phyloP scores from a whole-genome alignment of 1,139 yeast species.

The Yamadazyma triangularis region DNA sequence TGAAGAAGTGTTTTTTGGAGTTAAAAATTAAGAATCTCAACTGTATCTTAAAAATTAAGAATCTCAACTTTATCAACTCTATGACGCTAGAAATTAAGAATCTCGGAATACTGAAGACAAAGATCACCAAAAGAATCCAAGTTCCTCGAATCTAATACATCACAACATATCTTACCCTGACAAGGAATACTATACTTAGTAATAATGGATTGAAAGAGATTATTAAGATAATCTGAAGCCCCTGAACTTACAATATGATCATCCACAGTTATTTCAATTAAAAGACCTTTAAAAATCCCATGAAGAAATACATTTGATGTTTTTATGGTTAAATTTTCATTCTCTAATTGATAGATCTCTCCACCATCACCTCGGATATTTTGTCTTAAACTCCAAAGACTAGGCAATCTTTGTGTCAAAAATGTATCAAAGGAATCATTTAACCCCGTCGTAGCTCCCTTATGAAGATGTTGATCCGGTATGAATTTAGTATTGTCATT shows the following conservation, averaged over 20 bases:
- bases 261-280: conserved; percentile 51
- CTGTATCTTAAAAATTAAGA: too few species aligned
- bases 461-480: conserved; percentile 35
- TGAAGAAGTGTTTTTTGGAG: too few species aligned
- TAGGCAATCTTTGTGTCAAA: conserved; percentile 54
- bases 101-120: conserved; percentile 44
- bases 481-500: conserved; percentile 20
- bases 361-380: conserved; percentile 78
- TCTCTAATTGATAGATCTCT: conserved; percentile 51
- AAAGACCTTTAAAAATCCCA: conserved; percentile 67
- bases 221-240: conserved; percentile 12
- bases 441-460: conserved; percentile 46
- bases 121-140: conserved; percentile 40
- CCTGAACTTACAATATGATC: conserved; percentile 14
- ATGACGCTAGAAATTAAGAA: conserved; percentile 38
- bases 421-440: conserved; percentile 48
- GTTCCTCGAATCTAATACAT: conserved; percentile 22
- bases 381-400: conserved; percentile 70
- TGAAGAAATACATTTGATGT: conserved; percentile 71
- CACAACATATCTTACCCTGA: conserved; percentile 34
- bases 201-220: conserved; percentile 25
- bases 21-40: too few species aligned
- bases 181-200: conserved; percentile 38
- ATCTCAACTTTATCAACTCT: too few species aligned
- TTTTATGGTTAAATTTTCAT: conserved; percentile 44